Evolutionary conservation across 2,329 filamentous ascomycete genomes (phyloP).

Genomic region (Cadophora sp.): DNA sequence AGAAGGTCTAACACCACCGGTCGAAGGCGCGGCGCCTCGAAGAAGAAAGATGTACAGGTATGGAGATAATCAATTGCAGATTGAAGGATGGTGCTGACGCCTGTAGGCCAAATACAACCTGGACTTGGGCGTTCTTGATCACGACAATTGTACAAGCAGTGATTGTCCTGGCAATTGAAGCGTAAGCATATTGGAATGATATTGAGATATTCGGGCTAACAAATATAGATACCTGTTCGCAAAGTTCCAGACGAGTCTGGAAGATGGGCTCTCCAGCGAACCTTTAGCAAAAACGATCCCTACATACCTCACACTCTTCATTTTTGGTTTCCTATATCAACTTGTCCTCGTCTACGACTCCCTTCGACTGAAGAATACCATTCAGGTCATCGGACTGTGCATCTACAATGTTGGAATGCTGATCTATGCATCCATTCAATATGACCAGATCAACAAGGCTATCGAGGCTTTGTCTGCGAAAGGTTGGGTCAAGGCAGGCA

Average conservation of each 20-base stretch:
- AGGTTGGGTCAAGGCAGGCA: conserved; percentile 41
- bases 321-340: conserved; percentile 96
- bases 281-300: conserved; percentile 78
- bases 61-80: not conserved
- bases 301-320: conserved; percentile 94
- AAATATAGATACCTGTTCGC: conserved; percentile 79
- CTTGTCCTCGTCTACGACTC: conserved; percentile 92
- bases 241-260: conserved; percentile 74
- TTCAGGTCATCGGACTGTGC: conserved; percentile 95
- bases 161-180: conserved; percentile 83
- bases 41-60: conserved; percentile 68
- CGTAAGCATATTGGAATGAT: conserved; percentile 61
- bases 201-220: not conserved
- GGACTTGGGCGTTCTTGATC: conserved; percentile 87
- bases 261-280: conserved; percentile 54
- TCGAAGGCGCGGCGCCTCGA: conserved; percentile 39
- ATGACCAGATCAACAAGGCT: conserved; percentile 85
- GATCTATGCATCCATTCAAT: conserved; percentile 91
- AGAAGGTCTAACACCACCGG: conserved; percentile 40
- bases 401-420: conserved; percentile 90
- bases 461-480: conserved; percentile 63
- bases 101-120: conserved; percentile 71
- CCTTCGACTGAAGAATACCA: conserved; percentile 93
- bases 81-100: conserved; percentile 7
- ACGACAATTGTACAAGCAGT: conserved; percentile 78